A percentile compares a stretch with the other conserved stretches of the same genome.
Evolutionary conservation across 2,329 filamentous ascomycete species (phyloP).

Genomic region (Cadophora sp.): DNA sequence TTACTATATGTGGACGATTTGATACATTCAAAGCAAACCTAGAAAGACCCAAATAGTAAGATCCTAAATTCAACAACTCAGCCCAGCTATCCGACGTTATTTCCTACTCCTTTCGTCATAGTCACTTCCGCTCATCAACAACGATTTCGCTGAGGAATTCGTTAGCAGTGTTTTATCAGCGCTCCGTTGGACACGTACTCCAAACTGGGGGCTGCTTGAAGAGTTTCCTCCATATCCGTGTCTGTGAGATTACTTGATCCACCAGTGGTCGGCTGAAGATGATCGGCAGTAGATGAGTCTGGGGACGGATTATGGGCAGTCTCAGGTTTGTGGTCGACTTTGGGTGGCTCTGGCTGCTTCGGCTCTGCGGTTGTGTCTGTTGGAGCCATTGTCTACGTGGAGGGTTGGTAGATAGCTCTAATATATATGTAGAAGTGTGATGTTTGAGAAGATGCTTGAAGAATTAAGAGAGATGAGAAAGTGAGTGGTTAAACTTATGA

Average conservation of each 20-base stretch:
- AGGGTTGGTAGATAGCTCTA: not conserved
- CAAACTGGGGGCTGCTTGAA: conserved; percentile 7
- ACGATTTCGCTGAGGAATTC: conserved; percentile 10
- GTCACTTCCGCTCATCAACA: conserved; percentile 18
- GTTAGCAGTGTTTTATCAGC: conserved; percentile 14
- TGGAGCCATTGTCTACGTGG: not conserved
- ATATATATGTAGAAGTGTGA: not conserved
- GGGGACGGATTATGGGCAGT: not conserved
- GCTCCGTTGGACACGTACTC: conserved; percentile 14
- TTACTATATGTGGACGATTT: conserved; percentile 13
- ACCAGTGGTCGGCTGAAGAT: too few relatives aligned
- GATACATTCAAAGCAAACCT: conserved; percentile 16
- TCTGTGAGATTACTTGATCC: too few relatives aligned
- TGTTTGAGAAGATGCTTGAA: conserved; percentile 5
- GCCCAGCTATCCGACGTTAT: not conserved
- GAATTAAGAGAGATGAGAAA: conserved; percentile 5
- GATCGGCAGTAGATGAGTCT: not conserved
- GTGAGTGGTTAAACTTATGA: not conserved
- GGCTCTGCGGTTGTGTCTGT: not conserved
- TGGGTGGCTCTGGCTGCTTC: not conserved
- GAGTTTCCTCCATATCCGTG: conserved; percentile 21
- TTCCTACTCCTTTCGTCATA: conserved; percentile 14
- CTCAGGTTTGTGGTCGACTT: not conserved
- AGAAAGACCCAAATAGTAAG: conserved; percentile 10
- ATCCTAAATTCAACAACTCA: conserved; percentile 13